Percentiles rank a stretch among this genome's conserved stretches.
phyloP scores from a whole-genome alignment of 495 filamentous ascomycete genomes.

The Patellaria atrata region DNA sequence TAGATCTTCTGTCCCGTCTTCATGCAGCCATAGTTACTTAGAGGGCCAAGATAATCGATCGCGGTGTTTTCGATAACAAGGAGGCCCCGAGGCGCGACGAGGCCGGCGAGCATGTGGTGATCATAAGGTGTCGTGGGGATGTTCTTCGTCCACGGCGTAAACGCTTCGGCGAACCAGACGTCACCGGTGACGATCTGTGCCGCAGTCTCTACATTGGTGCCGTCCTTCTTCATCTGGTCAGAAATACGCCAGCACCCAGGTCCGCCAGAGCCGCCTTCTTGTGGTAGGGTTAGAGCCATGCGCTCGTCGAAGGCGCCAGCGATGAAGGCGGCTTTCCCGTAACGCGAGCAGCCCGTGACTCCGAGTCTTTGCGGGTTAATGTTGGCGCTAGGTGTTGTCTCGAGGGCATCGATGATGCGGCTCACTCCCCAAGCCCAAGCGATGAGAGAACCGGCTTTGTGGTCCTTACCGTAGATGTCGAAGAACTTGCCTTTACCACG shows the following conservation, averaged over 20 bases:
- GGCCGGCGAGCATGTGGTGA: slow-evolving; percentile 14
- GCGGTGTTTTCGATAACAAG: slow-evolving; percentile 10
- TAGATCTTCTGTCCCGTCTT: not conserved
- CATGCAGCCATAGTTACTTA: slow-evolving; percentile 1
- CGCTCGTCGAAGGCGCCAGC: slow-evolving; percentile 33
- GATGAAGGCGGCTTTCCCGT: slow-evolving; percentile 35
- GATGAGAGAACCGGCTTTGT: slow-evolving; percentile 27
- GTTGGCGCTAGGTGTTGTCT: slow-evolving; percentile 23
- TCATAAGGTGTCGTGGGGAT: slow-evolving; percentile 12
- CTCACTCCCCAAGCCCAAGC: slow-evolving; percentile 34
- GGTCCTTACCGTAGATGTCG: slow-evolving; percentile 28
- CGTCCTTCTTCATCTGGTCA: slow-evolving; percentile 26
- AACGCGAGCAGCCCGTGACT: slow-evolving; percentile 36
- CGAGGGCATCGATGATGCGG: slow-evolving; percentile 34
- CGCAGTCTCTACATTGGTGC: slow-evolving; percentile 28
- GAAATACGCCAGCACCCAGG: slow-evolving; percentile 32
- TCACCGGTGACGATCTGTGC: slow-evolving; percentile 31
- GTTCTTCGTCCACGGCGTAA: slow-evolving; percentile 19
- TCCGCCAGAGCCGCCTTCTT: slow-evolving; percentile 32
- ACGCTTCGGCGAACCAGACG: slow-evolving; percentile 29
- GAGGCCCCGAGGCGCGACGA: slow-evolving; percentile 14
- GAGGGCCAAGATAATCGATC: slow-evolving; percentile 5
- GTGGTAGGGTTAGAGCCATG: slow-evolving; percentile 32
- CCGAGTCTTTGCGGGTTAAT: slow-evolving; percentile 27
- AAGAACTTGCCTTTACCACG: slow-evolving; percentile 32